These are phyloP conservation scores for Phytophthora sp. DNA, from an alignment of 352 stramenopile species.

Conservation along the genomic window DNA sequence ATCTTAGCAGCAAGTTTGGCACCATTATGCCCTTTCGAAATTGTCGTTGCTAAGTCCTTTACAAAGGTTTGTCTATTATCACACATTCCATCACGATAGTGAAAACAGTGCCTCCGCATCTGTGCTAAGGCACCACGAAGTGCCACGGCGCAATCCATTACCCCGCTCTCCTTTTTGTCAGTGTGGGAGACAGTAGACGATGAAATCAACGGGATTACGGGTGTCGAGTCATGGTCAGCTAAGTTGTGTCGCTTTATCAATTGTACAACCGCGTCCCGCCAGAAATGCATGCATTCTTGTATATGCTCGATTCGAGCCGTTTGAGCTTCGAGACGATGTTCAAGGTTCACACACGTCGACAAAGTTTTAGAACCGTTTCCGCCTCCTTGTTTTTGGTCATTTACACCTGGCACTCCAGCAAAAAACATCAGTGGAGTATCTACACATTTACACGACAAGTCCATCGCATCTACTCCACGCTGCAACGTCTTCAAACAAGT, in stretches of 20 bases:
- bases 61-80: not conserved
- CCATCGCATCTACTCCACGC: conserved; percentile 20
- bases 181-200: not conserved
- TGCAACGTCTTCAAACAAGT: conserved; percentile 28
- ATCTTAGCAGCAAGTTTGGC: conserved; percentile 32
- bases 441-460: conserved; percentile 27
- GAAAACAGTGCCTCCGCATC: conserved; percentile 7
- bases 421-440: conserved; percentile 22
- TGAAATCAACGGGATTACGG: not conserved
- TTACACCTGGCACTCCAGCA: conserved; percentile 1
- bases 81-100: not conserved
- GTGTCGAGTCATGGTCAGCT: not conserved
- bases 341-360: conserved; percentile 28
- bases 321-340: conserved; percentile 35
- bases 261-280: conserved; percentile 28
- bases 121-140: conserved; percentile 27
- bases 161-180: not conserved
- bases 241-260: conserved; percentile 19
- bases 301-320: conserved; percentile 24
- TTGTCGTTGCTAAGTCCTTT: conserved; percentile 5
- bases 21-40: conserved; percentile 11
- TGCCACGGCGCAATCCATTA: conserved; percentile 1
- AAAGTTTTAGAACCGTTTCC: not conserved
- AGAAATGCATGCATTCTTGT: conserved; percentile 28
- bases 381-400: not conserved